Percentiles rank a stretch among this genome's conserved stretches.
phyloP scores from a whole-genome alignment of 345 rosid species.

The Noccaea bulbosa region DNA sequence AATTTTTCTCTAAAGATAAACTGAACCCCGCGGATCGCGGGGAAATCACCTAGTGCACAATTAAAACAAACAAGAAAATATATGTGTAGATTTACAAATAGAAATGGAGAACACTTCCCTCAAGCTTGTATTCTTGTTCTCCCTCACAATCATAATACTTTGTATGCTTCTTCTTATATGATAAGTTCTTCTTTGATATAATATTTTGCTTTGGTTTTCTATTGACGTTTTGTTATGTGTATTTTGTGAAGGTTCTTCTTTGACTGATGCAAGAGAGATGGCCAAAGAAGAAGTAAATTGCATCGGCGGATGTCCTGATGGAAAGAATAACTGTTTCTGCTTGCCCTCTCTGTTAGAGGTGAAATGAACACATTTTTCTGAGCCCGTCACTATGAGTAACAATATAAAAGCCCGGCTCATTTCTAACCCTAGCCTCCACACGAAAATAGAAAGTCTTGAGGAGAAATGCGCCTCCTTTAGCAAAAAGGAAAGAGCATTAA shows the following conservation, averaged over 20 bases:
- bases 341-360: too few species aligned
- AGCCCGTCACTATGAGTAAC: too few species aligned
- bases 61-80: constrained; percentile 2
- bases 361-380: too few species aligned
- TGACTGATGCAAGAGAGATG: constrained; percentile 36
- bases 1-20: too few species aligned
- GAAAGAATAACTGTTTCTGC: too few species aligned
- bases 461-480: too few species aligned
- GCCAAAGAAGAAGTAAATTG: background rate
- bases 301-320: too few species aligned
- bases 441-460: too few species aligned
- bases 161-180: constrained; percentile 13
- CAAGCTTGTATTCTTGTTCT: constrained; percentile 31
- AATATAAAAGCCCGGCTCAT: too few species aligned
- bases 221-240: background rate
- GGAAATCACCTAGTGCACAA: background rate
- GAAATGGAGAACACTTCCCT: constrained; percentile 37
- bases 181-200: background rate
- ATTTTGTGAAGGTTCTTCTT: constrained; percentile 24
- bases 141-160: constrained; percentile 29
- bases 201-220: background rate
- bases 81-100: constrained; percentile 1
- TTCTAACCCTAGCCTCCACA: too few species aligned
- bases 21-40: too few species aligned
- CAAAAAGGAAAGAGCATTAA: too few species aligned